Conservation (phyloP, 176 grass and related monocot genomes). For the Cenchrus purpureus region DNA sequence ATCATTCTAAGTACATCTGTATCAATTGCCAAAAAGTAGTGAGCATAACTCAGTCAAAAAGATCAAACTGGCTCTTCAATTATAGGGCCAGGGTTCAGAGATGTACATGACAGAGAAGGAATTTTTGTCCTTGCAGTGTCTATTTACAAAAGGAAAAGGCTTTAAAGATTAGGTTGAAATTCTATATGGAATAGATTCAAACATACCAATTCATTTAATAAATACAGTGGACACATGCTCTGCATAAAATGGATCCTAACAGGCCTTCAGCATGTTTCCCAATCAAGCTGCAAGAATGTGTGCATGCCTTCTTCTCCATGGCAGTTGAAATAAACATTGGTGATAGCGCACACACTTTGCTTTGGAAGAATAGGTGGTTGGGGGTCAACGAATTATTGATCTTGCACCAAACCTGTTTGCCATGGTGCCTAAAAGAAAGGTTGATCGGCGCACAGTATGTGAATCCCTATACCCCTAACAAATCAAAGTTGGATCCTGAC, state of each 20-base stretch:
- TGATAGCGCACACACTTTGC: too few species aligned
- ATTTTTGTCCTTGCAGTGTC: neutral
- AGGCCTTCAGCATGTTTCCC: too few species aligned
- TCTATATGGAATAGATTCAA: neutral
- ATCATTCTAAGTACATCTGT: slow-evolving; percentile 97
- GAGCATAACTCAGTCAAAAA: slow-evolving; percentile 16
- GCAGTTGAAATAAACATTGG: too few species aligned
- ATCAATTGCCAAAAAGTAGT: slow-evolving; percentile 45
- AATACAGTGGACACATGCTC: neutral
- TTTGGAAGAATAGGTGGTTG: too few species aligned
- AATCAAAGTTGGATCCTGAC: too few species aligned
- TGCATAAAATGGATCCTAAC: neutral
- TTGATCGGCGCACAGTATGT: too few species aligned
- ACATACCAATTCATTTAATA: slow-evolving; percentile 14
- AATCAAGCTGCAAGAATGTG: too few species aligned
- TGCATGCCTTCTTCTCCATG: too few species aligned
- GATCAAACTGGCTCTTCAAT: slow-evolving; percentile 35
- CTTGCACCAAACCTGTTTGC: too few species aligned
- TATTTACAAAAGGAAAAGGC: slow-evolving; percentile 13
- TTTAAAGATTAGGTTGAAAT: slow-evolving; percentile 12
- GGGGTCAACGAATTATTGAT: too few species aligned
- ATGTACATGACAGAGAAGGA: neutral
- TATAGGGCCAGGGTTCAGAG: neutral
- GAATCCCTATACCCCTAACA: too few species aligned
- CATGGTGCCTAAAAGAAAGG: too few species aligned